These are phyloP conservation scores for Stipa capillata DNA, from an alignment of 176 grass and related monocot species.

Conservation along the genomic window DNA sequence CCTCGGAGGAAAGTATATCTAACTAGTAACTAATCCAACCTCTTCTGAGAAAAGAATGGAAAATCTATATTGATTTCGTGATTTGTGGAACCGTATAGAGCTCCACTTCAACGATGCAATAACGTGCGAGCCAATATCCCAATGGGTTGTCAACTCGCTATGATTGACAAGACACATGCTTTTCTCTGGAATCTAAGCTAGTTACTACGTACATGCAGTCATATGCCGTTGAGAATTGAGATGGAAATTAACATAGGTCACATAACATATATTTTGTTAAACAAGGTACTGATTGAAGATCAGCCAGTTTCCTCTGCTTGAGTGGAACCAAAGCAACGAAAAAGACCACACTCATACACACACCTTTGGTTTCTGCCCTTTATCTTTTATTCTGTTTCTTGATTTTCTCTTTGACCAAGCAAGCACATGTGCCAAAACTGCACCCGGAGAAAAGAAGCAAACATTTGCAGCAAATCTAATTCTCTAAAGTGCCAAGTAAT, in stretches of 20 bases:
- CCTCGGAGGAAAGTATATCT: no score
- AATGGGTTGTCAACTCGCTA: background rate
- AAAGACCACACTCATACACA: background rate
- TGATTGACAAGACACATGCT: background rate
- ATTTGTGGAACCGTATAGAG: no score
- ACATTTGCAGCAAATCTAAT: background rate
- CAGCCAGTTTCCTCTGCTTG: background rate
- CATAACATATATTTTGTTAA: background rate
- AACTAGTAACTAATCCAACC: no score
- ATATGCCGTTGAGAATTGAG: no score
- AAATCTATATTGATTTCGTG: no score
- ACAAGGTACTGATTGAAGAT: background rate
- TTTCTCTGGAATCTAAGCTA: background rate
- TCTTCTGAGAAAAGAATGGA: no score
- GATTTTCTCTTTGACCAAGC: conserved; percentile 49
- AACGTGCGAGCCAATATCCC: background rate
- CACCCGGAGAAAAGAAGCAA: conserved; percentile 23
- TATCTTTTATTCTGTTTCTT: background rate
- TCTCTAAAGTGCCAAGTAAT: background rate
- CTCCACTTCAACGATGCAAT: no score
- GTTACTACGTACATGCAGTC: background rate
- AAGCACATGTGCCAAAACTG: conserved; percentile 72
- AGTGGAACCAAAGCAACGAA: conserved; percentile 35
- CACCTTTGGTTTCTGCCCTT: background rate
- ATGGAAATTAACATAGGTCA: no score